Conservation (phyloP, 208 protist species). For the Crithidia acanthocephali region DNA sequence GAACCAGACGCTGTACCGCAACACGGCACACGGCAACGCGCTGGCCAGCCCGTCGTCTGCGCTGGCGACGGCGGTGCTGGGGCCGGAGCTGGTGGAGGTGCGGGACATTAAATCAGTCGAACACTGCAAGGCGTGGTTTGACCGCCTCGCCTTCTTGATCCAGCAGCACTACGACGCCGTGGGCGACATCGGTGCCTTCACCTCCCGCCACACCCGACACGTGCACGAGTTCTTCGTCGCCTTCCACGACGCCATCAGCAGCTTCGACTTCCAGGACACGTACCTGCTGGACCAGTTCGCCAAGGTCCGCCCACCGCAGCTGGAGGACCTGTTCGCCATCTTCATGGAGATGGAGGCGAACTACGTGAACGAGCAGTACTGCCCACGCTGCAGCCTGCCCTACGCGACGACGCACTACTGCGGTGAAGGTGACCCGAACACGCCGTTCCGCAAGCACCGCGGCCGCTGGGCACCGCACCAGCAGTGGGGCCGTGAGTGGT, state of each 20-base stretch:
- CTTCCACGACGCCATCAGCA: slow-evolving; percentile 88
- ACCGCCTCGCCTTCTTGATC: slow-evolving; percentile 77
- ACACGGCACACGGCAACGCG: slow-evolving; percentile 56
- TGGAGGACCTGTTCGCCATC: slow-evolving; percentile 85
- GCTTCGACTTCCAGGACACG: slow-evolving; percentile 83
- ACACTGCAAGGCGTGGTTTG: slow-evolving; percentile 90
- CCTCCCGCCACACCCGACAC: slow-evolving; percentile 82
- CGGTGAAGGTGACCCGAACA: slow-evolving; percentile 81
- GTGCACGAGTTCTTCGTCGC: slow-evolving; percentile 90
- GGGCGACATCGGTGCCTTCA: slow-evolving; percentile 81
- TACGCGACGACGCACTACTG: slow-evolving; percentile 85
- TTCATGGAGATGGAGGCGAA: slow-evolving; percentile 94
- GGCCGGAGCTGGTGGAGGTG: slow-evolving; percentile 67
- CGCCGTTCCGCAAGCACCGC: slow-evolving; percentile 83
- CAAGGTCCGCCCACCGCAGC: slow-evolving; percentile 54
- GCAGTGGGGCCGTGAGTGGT: slow-evolving; percentile 87
- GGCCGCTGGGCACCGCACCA: slow-evolving; percentile 89
- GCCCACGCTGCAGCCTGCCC: slow-evolving; percentile 87
- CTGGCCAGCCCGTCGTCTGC: slow-evolving; percentile 68
- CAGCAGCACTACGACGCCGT: slow-evolving; percentile 88
- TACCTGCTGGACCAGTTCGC: slow-evolving; percentile 76
- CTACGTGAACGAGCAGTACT: slow-evolving; percentile 83
- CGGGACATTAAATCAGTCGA: slow-evolving; percentile 84
- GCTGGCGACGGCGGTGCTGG: slow-evolving; percentile 73
- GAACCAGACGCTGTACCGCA: slow-evolving; percentile 79